phyloP scores from a whole-genome alignment of 2,329 filamentous ascomycete species.

The Polychaeton citri region DNA sequence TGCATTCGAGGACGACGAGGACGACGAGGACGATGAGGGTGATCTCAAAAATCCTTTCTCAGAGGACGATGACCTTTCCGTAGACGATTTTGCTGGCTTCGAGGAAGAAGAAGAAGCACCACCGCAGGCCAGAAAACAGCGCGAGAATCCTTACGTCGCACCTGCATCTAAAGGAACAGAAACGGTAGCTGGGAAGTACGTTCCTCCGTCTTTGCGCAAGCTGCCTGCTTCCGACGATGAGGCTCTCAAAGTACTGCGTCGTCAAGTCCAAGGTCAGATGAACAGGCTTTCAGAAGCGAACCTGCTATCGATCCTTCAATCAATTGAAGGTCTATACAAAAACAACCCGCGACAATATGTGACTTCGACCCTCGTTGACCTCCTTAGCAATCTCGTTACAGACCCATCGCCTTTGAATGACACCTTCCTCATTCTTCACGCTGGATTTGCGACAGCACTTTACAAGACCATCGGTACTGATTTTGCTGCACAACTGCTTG shows the following conservation, averaged over 20 bases:
- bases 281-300: slow-evolving; percentile 91
- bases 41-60: slow-evolving; percentile 20
- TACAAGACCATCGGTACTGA: slow-evolving; percentile 82
- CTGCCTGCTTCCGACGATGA: slow-evolving; percentile 52
- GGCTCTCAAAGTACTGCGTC: slow-evolving; percentile 52
- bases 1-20: slow-evolving; percentile 17
- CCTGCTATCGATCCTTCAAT: slow-evolving; percentile 66
- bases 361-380: slow-evolving; percentile 63
- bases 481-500: slow-evolving; percentile 76
- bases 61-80: slow-evolving; percentile 19
- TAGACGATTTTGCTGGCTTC: slow-evolving; percentile 15
- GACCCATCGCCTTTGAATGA: slow-evolving; percentile 69
- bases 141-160: slow-evolving; percentile 83
- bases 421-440: slow-evolving; percentile 80
- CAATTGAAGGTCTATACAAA: slow-evolving; percentile 72
- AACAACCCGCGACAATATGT: slow-evolving; percentile 79
- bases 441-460: slow-evolving; percentile 75
- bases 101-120: slow-evolving; percentile 22
- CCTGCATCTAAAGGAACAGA: slow-evolving; percentile 37
- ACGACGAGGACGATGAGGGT: slow-evolving; percentile 27
- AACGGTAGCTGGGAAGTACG: slow-evolving; percentile 53
- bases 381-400: slow-evolving; percentile 65
- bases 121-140: slow-evolving; percentile 30
- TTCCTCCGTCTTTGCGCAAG: slow-evolving; percentile 72
- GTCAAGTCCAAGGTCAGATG: slow-evolving; percentile 75